Evolutionary conservation across 495 filamentous ascomycete genomes (phyloP), one percentile per base, ranked within the genome.

Genomic region (Penicillium bovifimosum): DNA sequence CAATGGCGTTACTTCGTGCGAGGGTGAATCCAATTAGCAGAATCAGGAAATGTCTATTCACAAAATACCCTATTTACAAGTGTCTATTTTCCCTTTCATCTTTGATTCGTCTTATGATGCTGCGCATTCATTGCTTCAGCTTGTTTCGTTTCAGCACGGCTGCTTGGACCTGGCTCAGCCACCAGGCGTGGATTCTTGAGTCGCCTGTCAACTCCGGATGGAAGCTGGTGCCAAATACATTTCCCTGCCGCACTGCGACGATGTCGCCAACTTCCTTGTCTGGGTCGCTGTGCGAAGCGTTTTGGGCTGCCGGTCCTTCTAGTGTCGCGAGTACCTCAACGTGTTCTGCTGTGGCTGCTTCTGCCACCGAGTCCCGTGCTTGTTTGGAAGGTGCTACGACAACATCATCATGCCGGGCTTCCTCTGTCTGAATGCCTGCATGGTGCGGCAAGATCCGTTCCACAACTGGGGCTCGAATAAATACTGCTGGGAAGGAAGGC

Each of bases 201-300:
- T 98, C 93, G 18, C 82, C 83, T 18, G 92, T 98, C 63, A 98
- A 68, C 67, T 98, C 95, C 0, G 95, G 93, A 63, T 98, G 95
- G 63, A 97, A 98, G 64, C 91, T 96, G 6, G 90, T 97, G 6
- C 90, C 95, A 53, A 98, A 91, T 1, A 96, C 89, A 72, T 97
- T 96, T 10, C 88, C 88, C 70, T 97, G 92, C 51, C 80, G 77
- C 39, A 98, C 88, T 7, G 93, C 93, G 41, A 98, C 81, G 40
- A 98, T 90, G 60, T 95, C 89, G 11, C 83, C 87, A n/a, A 76
- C 63, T 47, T 84, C 77, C 43, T 72, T 65, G 6, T 76, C 68
- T 16, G 72, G 64, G 28, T 63, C 60, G 26, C 69, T 58, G 31
- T 72, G 58, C 14, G 64, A 73, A 27, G 67, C 68, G 38, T 75